These are phyloP conservation scores for Atkinsonella texensis DNA, from an alignment of 2,329 filamentous ascomycete species.

Conservation along the genomic window DNA sequence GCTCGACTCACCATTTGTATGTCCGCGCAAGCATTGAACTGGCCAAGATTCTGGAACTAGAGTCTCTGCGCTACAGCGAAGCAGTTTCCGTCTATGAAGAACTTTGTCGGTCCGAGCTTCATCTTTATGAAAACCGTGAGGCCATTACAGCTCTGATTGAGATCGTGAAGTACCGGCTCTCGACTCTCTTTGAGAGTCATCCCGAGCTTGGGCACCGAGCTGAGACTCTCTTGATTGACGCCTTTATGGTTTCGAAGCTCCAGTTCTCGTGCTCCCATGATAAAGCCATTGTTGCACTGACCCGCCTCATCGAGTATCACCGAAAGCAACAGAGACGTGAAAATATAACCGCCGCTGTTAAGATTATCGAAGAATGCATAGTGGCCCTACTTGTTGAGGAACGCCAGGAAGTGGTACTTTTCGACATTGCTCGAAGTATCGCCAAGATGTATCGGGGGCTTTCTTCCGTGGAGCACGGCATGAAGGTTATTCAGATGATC, in stretches of 20 bases:
- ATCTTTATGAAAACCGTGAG: slow-evolving; percentile 3
- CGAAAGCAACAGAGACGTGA: slow-evolving; percentile 6
- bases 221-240: slow-evolving; percentile 4
- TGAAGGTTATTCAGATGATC: slow-evolving; percentile 7
- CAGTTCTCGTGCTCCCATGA: slow-evolving; percentile 3
- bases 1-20: slow-evolving; percentile 2
- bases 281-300: slow-evolving; percentile 6
- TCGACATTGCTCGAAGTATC: slow-evolving; percentile 3
- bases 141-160: slow-evolving; percentile 4
- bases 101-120: slow-evolving; percentile 2
- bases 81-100: slow-evolving; percentile 7
- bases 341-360: slow-evolving; percentile 6
- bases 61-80: slow-evolving; percentile 4
- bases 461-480: slow-evolving; percentile 6
- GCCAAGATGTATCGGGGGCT: slow-evolving; percentile 8
- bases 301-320: slow-evolving; percentile 6
- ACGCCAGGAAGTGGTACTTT: slow-evolving; percentile 4
- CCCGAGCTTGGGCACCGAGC: slow-evolving; percentile 4
- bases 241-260: slow-evolving; percentile 1
- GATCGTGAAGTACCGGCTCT: slow-evolving; percentile 3
- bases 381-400: slow-evolving; percentile 5
- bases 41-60: slow-evolving; percentile 7
- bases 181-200: slow-evolving; percentile 6
- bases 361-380: slow-evolving; percentile 7
- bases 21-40: slow-evolving; percentile 6